Evolutionary conservation across 148 eudicot genomes (phyloP).

Genomic region (Talinum fruticosum): DNA sequence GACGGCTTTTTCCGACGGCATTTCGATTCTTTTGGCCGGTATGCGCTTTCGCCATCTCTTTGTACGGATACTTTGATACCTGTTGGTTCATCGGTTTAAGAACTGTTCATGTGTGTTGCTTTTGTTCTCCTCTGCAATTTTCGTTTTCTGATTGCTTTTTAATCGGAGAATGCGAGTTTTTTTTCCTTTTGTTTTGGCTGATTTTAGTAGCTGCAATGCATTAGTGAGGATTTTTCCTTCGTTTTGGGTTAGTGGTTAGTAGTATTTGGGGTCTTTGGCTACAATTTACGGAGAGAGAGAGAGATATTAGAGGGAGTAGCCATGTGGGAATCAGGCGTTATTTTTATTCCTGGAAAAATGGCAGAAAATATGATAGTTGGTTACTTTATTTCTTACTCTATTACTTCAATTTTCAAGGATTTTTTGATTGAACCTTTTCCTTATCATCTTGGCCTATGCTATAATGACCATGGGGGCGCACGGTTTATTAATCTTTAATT

Average conservation of each 20-base stretch:
- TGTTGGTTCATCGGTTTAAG: not conserved
- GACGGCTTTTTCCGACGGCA: not conserved
- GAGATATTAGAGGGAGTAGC: not conserved
- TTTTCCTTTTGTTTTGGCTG: not conserved
- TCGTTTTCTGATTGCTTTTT: not conserved
- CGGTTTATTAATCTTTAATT: too few relatives aligned
- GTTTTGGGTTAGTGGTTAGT: not conserved
- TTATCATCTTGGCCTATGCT: not conserved
- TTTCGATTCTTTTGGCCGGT: constrained; percentile 5
- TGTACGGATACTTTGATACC: not conserved
- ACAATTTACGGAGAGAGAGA: not conserved
- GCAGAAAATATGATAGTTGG: constrained; percentile 13
- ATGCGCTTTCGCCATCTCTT: not conserved
- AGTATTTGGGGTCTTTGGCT: not conserved
- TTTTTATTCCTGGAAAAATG: constrained; percentile 15
- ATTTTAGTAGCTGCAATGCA: not conserved
- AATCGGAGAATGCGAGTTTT: not conserved
- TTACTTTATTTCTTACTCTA: too few relatives aligned
- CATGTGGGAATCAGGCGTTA: constrained; percentile 12
- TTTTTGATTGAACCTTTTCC: not conserved
- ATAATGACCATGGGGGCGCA: not conserved
- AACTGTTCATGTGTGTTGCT: not conserved
- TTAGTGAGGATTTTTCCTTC: not conserved
- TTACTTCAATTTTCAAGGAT: too few relatives aligned
- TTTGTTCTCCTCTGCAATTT: not conserved